Evolutionary conservation across 2,329 filamentous ascomycete species (phyloP), one percentile per base, ranked within the genome.

Genomic region (Aspergillus sergii): DNA sequence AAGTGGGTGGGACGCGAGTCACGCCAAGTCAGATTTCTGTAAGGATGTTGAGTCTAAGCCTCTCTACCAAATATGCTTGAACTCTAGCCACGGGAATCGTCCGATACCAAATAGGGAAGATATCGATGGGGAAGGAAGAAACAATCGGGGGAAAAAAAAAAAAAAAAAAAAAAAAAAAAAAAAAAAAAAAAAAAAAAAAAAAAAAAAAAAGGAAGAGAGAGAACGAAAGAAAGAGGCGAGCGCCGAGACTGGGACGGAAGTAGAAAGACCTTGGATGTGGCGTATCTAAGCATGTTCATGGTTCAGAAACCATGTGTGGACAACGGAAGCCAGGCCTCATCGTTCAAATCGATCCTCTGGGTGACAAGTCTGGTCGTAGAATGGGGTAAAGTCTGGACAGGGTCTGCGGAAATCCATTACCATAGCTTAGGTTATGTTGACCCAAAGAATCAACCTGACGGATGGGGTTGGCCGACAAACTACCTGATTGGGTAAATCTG

Each of bases 361-460:
- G 26, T 39, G 51, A 39, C 51, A 50, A 19, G 19, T 34, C 6
- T 51, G 45, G 59, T 50, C 19, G 54, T 50, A 34, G 30, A 39
- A 43, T 51, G 59, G 34, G 54, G 39, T 56, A 57, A 16, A 41
- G 36, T 58, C 58, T 48, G 54, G 58, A 55, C 61, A 56, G 62
- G 62, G 62, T 63, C 62, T 63, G 63, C 60, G 54, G 63, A 60
- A 26, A 63, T 65, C 60, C 34, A 60, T 55, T 63, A 60, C 57
- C 62, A 60, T 61, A 64, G 60, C 55, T 64, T 53, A 62, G 61
- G 45, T 50, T 30, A 54, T 30, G 48, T 54, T 54, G 46, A 53
- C 48, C 55, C 60, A 58, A 58, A 53, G 41, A 50, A 45, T 43
- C 36, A 55, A 12, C 54, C 23, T 58, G 60, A 62, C 56, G 60